Evolutionary conservation across 441 rosid species (phyloP).

Genomic region (Mallotus repandus): DNA sequence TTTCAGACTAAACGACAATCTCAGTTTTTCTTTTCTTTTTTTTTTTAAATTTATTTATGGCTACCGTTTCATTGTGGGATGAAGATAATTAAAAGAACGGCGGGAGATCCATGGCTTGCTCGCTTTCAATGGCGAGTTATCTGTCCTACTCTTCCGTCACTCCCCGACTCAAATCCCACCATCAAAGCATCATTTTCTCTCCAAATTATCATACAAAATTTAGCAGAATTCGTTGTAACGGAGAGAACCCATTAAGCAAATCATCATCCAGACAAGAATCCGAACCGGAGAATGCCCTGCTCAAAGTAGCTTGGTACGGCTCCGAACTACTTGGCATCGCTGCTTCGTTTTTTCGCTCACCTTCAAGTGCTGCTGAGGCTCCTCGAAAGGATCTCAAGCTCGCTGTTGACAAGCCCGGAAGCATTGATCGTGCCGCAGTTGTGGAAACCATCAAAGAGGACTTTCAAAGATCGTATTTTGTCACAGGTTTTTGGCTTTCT

Average conservation of each 20-base stretch:
- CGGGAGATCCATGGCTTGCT: not conserved
- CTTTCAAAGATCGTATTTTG: constrained; percentile 78
- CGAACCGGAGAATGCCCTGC: constrained; percentile 62
- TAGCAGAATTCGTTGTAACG: constrained; percentile 40
- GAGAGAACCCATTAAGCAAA: constrained; percentile 29
- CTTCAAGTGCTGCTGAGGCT: constrained; percentile 30
- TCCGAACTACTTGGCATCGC: constrained; percentile 93
- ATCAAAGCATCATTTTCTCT: constrained; percentile 13
- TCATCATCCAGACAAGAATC: constrained; percentile 25
- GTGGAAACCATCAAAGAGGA: constrained; percentile 70
- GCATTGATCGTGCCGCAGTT: constrained; percentile 52
- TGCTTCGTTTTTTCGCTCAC: constrained; percentile 64
- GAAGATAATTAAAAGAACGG: constrained; percentile 26
- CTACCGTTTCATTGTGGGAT: constrained; percentile 1
- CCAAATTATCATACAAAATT: constrained; percentile 20
- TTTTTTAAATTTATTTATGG: constrained; percentile 4
- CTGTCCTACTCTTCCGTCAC: constrained; percentile 34
- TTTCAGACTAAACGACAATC: not conserved
- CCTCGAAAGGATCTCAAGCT: constrained; percentile 31
- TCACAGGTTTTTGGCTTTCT: constrained; percentile 49
- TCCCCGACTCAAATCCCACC: constrained; percentile 30
- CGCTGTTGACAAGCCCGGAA: constrained; percentile 44
- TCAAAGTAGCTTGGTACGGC: constrained; percentile 88
- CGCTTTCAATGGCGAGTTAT: constrained; percentile 39
- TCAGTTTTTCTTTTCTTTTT: not conserved